Base-by-base conservation (phyloP, 176 grass and related monocot species). In the Oropetium thomaeum region DNA sequence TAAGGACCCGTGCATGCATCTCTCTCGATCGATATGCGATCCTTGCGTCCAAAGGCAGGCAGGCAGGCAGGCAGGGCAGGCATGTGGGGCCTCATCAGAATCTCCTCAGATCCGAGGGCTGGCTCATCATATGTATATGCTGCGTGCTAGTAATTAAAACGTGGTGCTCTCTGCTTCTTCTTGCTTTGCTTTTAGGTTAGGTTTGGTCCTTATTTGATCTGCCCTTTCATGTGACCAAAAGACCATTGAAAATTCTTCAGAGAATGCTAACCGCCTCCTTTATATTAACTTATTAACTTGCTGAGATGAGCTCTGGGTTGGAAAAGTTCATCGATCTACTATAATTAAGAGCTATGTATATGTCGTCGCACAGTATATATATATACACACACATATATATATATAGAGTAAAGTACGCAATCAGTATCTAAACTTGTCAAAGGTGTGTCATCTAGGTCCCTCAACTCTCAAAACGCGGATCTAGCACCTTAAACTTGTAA, bases 21-120 rank as follows among this genome's bases (percentile, higher is more conserved):
- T n/a, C 35, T 10, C 13, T n/a, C 27, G 73, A 29, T 26, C n/a
- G n/a, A 49, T 52, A 29, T 75, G 45, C 35, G 61, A 39, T 75
- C 61, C 75, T 88, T 75, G 75, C 23, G 23, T 84, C 63, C 45
- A 84, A 80, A 84, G 75, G 29, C 22, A 74, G 14, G 27, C 65
- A 65, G 16, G 58, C 33, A 20, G 16, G 58, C 33, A 20, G 16
- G 58, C 33, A 20, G n/a, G 14, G 27, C 65, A 65, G 16, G 58
- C 33, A 20, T 49, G 16, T 20, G 7, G 78, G 54, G 51, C 31
- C 67, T 22, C 75, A 8, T 58, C 60, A 19, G 62, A 83, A 83
- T 88, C 86, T 84, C 62, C 75, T 62, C 42, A 53, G 69, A 79
- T 88, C 75, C 62, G 74, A 44, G 71, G 23, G n/a, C 72, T 22